Evolutionary conservation across 176 grass and related monocot species (phyloP).

Genomic region (Avena sativa): DNA sequence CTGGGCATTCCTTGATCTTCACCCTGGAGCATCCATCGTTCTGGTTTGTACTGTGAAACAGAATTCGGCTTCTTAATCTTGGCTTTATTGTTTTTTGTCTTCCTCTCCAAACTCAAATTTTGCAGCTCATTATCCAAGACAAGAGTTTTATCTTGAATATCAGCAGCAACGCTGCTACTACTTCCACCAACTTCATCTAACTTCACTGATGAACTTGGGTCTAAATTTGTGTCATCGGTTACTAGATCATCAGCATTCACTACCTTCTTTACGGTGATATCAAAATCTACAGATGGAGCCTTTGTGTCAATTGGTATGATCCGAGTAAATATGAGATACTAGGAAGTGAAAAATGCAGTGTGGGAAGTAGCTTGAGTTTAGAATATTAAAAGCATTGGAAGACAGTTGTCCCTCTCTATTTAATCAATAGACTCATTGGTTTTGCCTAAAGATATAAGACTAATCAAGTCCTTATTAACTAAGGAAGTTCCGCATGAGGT

Average conservation of each 20-base stretch:
- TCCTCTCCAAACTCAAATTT: constrained; percentile 67
- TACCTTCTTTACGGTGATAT: constrained; percentile 37
- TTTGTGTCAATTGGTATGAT: constrained; percentile 50
- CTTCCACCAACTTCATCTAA: constrained; percentile 24
- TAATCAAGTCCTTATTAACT: background rate
- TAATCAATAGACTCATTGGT: background rate
- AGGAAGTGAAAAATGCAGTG: constrained; percentile 3
- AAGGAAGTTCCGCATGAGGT: background rate
- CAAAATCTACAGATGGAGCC: constrained; percentile 41
- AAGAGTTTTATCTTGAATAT: constrained; percentile 43
- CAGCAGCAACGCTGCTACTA: constrained; percentile 32
- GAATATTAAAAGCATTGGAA: background rate
- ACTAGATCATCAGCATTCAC: constrained; percentile 33
- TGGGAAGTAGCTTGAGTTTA: background rate
- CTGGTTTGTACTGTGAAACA: constrained; percentile 73
- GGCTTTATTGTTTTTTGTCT: constrained; percentile 47
- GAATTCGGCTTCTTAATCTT: constrained; percentile 52
- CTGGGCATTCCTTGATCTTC: constrained; percentile 55
- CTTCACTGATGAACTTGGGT: constrained; percentile 28
- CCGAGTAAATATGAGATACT: constrained; percentile 32
- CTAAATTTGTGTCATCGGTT: constrained; percentile 23
- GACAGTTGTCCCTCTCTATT: background rate
- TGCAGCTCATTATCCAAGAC: constrained; percentile 54
- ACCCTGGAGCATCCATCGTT: constrained; percentile 76
- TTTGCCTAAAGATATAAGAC: background rate